Percentiles rank a stretch among this genome's conserved stretches.
Conservation (phyloP, 2,329 filamentous ascomycete genomes). For the Monosporascus sp. region DNA sequence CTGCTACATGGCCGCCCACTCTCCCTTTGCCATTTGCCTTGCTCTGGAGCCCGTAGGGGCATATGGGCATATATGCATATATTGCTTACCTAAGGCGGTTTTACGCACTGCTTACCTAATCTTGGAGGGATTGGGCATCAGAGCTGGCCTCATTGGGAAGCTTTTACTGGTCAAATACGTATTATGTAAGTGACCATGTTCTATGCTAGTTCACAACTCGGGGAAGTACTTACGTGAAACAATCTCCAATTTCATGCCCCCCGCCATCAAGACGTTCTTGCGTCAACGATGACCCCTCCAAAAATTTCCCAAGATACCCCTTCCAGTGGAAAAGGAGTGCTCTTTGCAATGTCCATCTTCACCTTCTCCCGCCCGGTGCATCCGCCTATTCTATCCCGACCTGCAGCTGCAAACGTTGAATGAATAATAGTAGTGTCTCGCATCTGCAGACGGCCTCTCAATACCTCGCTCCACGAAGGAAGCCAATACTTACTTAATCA, state of each 20-base stretch:
- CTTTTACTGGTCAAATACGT: no score
- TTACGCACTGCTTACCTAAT: neutral
- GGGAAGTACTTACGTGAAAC: neutral
- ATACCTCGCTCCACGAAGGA: no score
- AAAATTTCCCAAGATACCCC: neutral
- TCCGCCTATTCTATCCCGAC: neutral
- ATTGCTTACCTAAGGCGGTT: neutral
- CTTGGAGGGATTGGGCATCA: neutral
- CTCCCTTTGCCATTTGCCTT: no score
- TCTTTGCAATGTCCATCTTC: neutral
- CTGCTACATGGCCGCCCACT: no score
- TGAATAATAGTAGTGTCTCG: neutral
- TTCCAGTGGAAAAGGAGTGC: no score
- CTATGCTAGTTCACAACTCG: neutral
- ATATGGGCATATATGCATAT: no score
- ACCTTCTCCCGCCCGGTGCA: neutral
- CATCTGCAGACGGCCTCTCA: no score
- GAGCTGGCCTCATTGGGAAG: neutral
- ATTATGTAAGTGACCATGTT: neutral
- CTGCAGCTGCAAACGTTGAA: neutral
- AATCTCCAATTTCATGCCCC: neutral
- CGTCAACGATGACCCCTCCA: neutral
- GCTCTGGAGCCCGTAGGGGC: no score
- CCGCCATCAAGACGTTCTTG: neutral
- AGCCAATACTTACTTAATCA: no score